phyloP scores from a whole-genome alignment of 2,329 filamentous ascomycete genomes.

The Didymella glomerata region DNA sequence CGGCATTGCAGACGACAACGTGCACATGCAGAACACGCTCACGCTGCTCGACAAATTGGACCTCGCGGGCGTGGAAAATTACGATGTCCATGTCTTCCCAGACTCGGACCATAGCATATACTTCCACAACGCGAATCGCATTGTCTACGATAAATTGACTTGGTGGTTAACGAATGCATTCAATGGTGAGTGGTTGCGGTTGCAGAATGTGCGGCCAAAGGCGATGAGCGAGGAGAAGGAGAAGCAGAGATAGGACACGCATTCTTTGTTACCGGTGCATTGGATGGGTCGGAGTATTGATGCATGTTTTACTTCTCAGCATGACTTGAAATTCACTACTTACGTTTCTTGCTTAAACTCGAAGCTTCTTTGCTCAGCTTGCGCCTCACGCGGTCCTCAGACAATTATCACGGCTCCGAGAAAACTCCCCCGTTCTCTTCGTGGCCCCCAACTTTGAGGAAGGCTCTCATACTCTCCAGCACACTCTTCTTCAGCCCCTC shows the following conservation, averaged over 20 bases:
- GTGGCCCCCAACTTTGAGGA: constrained; percentile 64
- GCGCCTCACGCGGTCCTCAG: background rate
- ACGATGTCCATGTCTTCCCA: constrained; percentile 95
- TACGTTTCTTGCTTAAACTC: background rate
- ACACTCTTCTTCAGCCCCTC: constrained; percentile 69
- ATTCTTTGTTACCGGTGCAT: background rate
- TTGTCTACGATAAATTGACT: constrained; percentile 88
- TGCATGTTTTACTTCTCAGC: background rate
- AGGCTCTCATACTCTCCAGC: constrained; percentile 79
- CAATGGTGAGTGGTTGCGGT: constrained; percentile 88
- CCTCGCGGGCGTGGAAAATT: constrained; percentile 83
- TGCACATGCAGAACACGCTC: constrained; percentile 94
- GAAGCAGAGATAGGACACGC: constrained; percentile 19
- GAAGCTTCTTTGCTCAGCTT: background rate
- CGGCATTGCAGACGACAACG: constrained; percentile 95
- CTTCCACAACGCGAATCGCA: constrained; percentile 89
- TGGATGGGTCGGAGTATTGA: background rate
- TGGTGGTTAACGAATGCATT: constrained; percentile 98
- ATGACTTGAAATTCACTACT: background rate
- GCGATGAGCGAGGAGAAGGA: constrained; percentile 36
- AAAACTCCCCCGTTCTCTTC: constrained; percentile 51
- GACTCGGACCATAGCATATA: constrained; percentile 95
- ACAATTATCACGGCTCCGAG: constrained; percentile 28
- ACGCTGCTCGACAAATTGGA: constrained; percentile 87
- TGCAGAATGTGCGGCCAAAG: constrained; percentile 61